These are phyloP conservation scores for Fusarium sp. DNA, from an alignment of 2,329 filamentous ascomycete genomes.

Conservation along the genomic window DNA sequence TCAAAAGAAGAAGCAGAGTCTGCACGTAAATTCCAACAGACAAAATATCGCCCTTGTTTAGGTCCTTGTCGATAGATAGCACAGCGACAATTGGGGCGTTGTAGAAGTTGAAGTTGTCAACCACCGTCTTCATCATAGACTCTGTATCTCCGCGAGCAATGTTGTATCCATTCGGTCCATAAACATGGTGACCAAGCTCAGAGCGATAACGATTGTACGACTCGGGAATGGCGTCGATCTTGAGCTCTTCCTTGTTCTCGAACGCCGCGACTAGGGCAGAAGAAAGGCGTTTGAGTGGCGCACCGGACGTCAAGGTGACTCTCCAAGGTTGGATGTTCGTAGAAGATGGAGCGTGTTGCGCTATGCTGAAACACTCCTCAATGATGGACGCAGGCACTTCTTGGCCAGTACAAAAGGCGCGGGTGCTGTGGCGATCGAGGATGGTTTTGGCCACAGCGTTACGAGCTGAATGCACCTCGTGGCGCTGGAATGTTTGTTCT, in stretches of 20 bases:
- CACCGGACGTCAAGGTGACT: constrained; percentile 14
- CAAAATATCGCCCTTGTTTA: constrained; percentile 15
- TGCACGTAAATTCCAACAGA: constrained; percentile 39
- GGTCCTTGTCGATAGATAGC: constrained; percentile 20
- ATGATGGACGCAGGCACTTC: not conserved
- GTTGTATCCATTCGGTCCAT: constrained; percentile 33
- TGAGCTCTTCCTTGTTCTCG: constrained; percentile 1
- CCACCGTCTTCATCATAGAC: constrained; percentile 15
- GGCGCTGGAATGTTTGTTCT: constrained; percentile 6
- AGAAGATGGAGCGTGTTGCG: constrained; percentile 25
- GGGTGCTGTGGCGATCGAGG: constrained; percentile 15
- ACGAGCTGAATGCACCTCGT: constrained; percentile 3
- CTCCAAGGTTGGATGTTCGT: constrained; percentile 33
- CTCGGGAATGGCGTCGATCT: constrained; percentile 17
- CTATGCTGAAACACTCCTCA: constrained; percentile 22
- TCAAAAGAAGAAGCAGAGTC: constrained; percentile 31
- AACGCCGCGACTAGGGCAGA: not conserved
- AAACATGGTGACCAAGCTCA: constrained; percentile 29
- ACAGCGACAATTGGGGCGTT: constrained; percentile 33
- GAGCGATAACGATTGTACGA: constrained; percentile 25
- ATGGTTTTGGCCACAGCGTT: constrained; percentile 14
- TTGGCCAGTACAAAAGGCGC: constrained; percentile 19
- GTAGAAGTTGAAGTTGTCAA: constrained; percentile 40
- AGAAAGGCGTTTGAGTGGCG: constrained; percentile 7
- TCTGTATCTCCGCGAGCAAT: constrained; percentile 24